These are phyloP conservation scores for Musa balbisiana DNA, from an alignment of 202 grass and related monocot species.

Conservation along the genomic window DNA sequence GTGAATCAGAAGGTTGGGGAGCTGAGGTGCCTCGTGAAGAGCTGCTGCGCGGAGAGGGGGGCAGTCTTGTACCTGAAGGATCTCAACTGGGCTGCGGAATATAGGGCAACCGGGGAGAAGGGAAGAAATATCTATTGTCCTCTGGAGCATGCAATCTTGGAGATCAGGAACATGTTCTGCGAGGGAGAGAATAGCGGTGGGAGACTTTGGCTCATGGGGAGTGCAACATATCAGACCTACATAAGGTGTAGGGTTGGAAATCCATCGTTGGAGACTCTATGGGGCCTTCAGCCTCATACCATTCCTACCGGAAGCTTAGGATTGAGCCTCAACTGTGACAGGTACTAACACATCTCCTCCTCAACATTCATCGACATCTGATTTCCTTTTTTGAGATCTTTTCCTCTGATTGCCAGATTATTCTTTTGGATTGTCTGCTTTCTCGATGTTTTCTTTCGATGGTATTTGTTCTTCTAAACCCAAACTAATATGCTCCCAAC, in stretches of 20 bases:
- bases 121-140: constrained; percentile 49
- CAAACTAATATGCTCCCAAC: background rate
- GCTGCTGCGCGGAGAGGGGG: constrained; percentile 41
- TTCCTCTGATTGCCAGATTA: background rate
- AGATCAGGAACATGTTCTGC: constrained; percentile 44
- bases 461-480: background rate
- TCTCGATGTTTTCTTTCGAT: background rate
- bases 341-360: background rate
- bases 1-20: constrained; percentile 55
- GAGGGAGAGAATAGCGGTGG: constrained; percentile 16
- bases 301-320: constrained; percentile 34
- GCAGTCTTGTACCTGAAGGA: constrained; percentile 63
- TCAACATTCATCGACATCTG: background rate
- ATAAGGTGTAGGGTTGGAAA: constrained; percentile 44
- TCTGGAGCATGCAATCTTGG: constrained; percentile 72
- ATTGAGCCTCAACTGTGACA: constrained; percentile 42
- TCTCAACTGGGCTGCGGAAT: constrained; percentile 53
- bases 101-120: constrained; percentile 32
- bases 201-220: constrained; percentile 59
- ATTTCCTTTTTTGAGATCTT: background rate
- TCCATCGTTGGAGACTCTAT: constrained; percentile 58
- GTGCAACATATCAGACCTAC: constrained; percentile 47
- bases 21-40: constrained; percentile 44
- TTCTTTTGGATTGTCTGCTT: background rate
- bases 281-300: constrained; percentile 48